phyloP scores from a whole-genome alignment of 345 rosid species.

The Mallotus nudiflorus region DNA sequence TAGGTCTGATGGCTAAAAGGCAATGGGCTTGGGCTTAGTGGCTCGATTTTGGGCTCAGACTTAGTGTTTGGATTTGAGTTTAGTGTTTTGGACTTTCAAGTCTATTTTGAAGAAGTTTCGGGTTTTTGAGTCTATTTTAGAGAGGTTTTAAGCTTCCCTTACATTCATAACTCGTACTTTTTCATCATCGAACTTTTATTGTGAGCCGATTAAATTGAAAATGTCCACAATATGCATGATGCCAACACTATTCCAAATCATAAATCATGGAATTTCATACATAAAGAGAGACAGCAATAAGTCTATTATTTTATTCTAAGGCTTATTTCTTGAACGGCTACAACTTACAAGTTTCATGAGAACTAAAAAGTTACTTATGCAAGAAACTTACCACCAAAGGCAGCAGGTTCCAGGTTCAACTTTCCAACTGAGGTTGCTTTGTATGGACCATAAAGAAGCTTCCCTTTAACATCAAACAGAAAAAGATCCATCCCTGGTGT shows the following conservation, averaged over 20 bases:
- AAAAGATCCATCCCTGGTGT: constrained; percentile 53
- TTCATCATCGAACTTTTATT: no score
- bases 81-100: no score
- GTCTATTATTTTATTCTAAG: no score
- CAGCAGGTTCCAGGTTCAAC: constrained; percentile 47
- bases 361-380: constrained; percentile 40
- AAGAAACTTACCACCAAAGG: constrained; percentile 49
- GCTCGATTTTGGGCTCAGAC: no score
- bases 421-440: constrained; percentile 47
- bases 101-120: no score
- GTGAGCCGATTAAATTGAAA: no score
- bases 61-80: no score
- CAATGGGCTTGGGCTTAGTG: no score
- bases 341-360: neutral
- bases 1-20: no score
- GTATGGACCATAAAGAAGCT: constrained; percentile 50
- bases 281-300: neutral
- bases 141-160: neutral
- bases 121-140: no score
- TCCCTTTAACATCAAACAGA: constrained; percentile 49
- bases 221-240: neutral
- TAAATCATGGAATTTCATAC: neutral
- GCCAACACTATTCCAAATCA: neutral
- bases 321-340: neutral
- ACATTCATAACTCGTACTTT: no score